phyloP scores from a whole-genome alignment of 1,284 basidiomycete species.

The Melampsora larici-populina region DNA sequence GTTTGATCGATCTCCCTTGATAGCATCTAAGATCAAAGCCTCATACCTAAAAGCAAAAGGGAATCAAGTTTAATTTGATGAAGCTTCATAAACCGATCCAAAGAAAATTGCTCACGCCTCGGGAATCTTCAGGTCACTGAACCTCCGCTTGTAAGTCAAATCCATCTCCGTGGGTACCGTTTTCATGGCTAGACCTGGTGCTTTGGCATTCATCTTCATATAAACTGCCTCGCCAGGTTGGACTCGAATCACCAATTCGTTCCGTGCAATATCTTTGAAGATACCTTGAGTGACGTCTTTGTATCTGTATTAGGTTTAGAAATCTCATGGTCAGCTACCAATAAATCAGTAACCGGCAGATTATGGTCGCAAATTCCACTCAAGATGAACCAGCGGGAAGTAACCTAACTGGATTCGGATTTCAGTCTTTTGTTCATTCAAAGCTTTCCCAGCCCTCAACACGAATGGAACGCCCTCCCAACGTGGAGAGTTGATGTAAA shows the following conservation, averaged over 20 bases:
- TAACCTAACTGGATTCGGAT: slow-evolving; percentile 71
- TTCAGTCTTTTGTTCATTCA: slow-evolving; percentile 96
- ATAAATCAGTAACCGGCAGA: neutral
- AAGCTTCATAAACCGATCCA: neutral
- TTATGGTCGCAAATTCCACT: neutral
- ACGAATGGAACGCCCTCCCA: slow-evolving; percentile 98
- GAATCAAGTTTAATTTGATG: neutral
- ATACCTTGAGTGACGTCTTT: slow-evolving; percentile 93
- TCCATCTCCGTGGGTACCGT: slow-evolving; percentile 94
- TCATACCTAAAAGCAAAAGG: slow-evolving; percentile 60
- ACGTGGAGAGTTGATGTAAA: slow-evolving; percentile 86
- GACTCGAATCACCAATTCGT: slow-evolving; percentile 91
- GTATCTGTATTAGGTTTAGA: slow-evolving; percentile 57
- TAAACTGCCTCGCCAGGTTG: slow-evolving; percentile 92
- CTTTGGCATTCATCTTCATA: slow-evolving; percentile 89
- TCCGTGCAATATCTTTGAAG: slow-evolving; percentile 88
- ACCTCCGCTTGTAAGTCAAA: slow-evolving; percentile 90
- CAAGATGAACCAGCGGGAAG: neutral
- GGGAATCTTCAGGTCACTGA: slow-evolving; percentile 79
- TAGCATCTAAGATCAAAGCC: slow-evolving; percentile 79
- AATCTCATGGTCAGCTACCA: neutral
- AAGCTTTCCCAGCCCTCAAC: slow-evolving; percentile 92
- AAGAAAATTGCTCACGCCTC: slow-evolving; percentile 63
- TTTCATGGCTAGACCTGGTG: slow-evolving; percentile 79
- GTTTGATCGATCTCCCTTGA: slow-evolving; percentile 83